These are phyloP conservation scores for Venturiaceae sp. DNA, from an alignment of 2,329 filamentous ascomycete species.

Conservation along the genomic window DNA sequence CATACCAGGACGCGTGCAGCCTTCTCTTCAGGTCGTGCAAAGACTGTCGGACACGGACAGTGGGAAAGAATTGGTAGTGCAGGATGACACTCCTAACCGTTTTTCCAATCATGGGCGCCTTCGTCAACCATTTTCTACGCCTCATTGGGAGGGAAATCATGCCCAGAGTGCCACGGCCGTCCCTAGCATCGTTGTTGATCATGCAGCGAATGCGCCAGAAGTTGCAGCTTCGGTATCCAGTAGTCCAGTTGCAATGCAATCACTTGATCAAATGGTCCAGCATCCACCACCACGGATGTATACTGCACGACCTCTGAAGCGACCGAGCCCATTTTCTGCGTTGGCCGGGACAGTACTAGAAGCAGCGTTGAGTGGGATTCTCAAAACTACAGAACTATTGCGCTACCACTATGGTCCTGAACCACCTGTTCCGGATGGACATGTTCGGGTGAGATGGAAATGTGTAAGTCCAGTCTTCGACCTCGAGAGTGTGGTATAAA, in stretches of 20 bases:
- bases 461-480: too few species aligned
- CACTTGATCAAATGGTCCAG: not conserved
- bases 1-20: not conserved
- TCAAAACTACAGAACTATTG: not conserved
- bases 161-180: not conserved
- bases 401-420: conserved; percentile 18
- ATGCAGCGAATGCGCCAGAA: conserved; percentile 4
- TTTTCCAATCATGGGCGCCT: not conserved
- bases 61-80: not conserved
- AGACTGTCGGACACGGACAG: not conserved
- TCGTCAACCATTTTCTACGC: not conserved
- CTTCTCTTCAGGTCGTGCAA: not conserved
- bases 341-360: not conserved
- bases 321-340: not conserved
- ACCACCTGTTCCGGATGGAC: conserved; percentile 16
- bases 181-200: not conserved
- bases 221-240: not conserved
- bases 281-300: not conserved
- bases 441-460: conserved; percentile 25
- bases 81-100: not conserved
- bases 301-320: not conserved
- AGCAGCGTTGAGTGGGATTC: not conserved
- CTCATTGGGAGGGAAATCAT: not conserved
- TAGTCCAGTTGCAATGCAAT: not conserved
- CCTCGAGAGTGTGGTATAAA: too few species aligned